Conservation (phyloP, 2,329 filamentous ascomycete genomes). For the Diaporthe vexans region DNA sequence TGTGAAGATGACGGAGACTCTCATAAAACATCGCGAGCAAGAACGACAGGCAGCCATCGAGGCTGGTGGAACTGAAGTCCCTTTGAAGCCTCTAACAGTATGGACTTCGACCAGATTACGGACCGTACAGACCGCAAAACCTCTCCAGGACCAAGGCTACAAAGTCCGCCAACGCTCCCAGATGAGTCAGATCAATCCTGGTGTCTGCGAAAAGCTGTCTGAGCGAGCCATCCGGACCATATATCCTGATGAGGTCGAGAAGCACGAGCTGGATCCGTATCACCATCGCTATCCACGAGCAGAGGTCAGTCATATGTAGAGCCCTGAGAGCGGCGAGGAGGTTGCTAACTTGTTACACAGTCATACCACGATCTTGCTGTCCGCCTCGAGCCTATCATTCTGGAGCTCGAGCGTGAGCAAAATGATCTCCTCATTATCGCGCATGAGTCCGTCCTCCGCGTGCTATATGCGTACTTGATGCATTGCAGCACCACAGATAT, state of each 20-base stretch:
- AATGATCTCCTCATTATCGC: conserved; percentile 98
- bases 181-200: conserved; percentile 97
- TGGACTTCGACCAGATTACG: conserved; percentile 95
- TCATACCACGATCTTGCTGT: conserved; percentile 99
- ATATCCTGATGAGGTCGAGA: conserved; percentile 91
- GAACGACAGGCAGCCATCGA: conserved; percentile 80
- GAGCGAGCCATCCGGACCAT: conserved; percentile 84
- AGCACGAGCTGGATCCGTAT: conserved; percentile 95
- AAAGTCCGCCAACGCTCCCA: conserved; percentile 93
- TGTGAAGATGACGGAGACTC: conserved; percentile 85
- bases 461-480: conserved; percentile 98
- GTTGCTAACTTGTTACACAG: conserved; percentile 58
- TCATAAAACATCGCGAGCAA: conserved; percentile 86
- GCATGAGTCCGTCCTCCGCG: conserved; percentile 96
- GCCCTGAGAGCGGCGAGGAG: background rate
- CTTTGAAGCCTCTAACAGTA: conserved; percentile 85
- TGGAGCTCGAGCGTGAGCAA: conserved; percentile 96
- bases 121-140: conserved; percentile 90
- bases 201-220: conserved; percentile 94
- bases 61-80: conserved; percentile 75
- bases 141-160: conserved; percentile 83
- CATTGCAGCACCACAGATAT: conserved; percentile 97
- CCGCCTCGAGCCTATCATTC: conserved; percentile 95
- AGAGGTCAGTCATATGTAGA: conserved; percentile 72
- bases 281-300: conserved; percentile 96